Evolutionary conservation across 2,329 filamentous ascomycete species (phyloP).

Genomic region (Botrytis deweyae): DNA sequence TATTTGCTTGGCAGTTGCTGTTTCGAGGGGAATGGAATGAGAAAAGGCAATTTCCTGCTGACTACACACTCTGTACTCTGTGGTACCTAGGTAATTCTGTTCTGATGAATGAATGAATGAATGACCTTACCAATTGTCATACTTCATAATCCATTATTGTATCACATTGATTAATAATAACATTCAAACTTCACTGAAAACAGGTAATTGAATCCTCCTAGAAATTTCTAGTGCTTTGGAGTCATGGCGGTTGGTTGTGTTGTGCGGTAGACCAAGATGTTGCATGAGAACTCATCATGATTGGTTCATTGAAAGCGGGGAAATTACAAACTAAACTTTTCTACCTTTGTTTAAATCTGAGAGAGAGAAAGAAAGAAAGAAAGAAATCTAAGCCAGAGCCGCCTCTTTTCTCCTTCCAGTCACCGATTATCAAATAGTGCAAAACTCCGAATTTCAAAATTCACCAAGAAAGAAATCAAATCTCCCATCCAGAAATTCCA

Average conservation of each 20-base stretch:
- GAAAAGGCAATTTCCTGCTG: neutral
- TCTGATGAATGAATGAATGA: neutral
- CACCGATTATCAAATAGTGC: neutral
- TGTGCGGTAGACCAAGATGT: too few species aligned
- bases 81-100: neutral
- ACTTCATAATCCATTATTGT: neutral
- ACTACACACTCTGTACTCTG: neutral
- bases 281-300: neutral
- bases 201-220: neutral
- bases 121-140: neutral
- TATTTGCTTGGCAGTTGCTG: neutral
- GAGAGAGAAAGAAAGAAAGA: neutral
- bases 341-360: neutral
- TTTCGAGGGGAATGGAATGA: neutral
- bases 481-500: neutral
- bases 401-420: neutral
- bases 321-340: neutral
- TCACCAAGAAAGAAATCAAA: neutral
- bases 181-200: neutral
- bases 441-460: neutral
- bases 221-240: conserved; percentile 2
- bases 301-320: neutral
- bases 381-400: neutral
- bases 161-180: neutral
- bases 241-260: neutral